Conservation (phyloP, 345 rosid genomes). For the Syzygium aromaticum region DNA sequence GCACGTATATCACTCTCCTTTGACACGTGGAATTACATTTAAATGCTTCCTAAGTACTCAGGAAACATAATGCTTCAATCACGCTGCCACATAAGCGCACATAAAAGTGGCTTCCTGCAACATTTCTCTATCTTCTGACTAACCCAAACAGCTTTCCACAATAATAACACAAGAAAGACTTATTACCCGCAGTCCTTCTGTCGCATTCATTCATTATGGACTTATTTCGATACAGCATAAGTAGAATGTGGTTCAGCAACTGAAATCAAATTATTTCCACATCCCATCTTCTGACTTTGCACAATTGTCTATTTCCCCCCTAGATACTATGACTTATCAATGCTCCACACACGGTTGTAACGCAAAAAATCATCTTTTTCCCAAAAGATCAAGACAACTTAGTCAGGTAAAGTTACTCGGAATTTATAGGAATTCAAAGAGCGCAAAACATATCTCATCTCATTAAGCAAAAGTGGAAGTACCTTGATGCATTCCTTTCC, state of each 20-base stretch:
- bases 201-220: neutral
- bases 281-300: neutral
- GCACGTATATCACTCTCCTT: neutral
- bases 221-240: neutral
- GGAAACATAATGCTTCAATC: neutral
- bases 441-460: neutral
- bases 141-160: neutral
- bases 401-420: neutral
- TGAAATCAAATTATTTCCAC: neutral
- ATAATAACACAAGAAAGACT: neutral
- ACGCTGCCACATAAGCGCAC: neutral
- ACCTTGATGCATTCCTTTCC: conserved; percentile 99
- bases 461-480: conserved; percentile 1
- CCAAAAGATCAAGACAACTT: neutral
- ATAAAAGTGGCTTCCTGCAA: neutral
- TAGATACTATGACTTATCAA: neutral
- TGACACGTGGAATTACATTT: neutral
- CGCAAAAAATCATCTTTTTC: neutral
- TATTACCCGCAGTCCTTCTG: neutral
- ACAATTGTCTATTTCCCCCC: neutral
- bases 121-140: neutral
- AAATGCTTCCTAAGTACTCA: neutral
- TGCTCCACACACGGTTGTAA: neutral
- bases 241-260: neutral
- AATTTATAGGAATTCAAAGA: neutral